A percentile compares a stretch with the other conserved stretches of the same genome.
phyloP scores from a whole-genome alignment of 495 filamentous ascomycete species.

The Copromyces sp. region DNA sequence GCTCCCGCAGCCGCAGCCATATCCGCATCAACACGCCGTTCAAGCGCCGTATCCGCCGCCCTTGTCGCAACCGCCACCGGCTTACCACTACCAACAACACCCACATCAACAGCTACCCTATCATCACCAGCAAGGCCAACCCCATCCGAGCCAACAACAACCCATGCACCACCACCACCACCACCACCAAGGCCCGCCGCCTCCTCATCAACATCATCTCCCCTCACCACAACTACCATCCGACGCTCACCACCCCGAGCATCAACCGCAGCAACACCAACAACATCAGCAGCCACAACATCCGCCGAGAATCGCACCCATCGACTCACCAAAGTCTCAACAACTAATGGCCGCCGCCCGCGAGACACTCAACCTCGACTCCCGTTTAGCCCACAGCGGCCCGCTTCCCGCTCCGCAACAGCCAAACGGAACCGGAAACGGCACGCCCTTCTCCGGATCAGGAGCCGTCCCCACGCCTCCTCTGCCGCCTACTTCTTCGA shows the following conservation, averaged over 20 bases:
- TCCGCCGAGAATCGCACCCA: constrained; percentile 4
- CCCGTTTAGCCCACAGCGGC: constrained; percentile 7
- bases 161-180: not conserved
- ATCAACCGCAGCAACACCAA: constrained; percentile 17
- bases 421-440: not conserved
- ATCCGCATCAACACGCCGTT: constrained; percentile 11
- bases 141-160: not conserved
- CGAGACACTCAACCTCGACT: not conserved
- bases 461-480: not conserved
- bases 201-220: constrained; percentile 12
- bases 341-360: constrained; percentile 13
- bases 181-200: not conserved
- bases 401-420: not conserved
- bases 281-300: constrained; percentile 15
- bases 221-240: constrained; percentile 16
- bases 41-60: constrained; percentile 13
- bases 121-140: constrained; percentile 10
- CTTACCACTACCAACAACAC: constrained; percentile 11
- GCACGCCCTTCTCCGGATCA: not conserved
- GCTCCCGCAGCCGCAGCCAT: constrained; percentile 13
- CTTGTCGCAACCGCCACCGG: not conserved
- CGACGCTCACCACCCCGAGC: constrained; percentile 10
- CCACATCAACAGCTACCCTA: constrained; percentile 12
- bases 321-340: constrained; percentile 29
- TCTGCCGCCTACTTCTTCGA: not conserved